Percentiles rank a stretch among this genome's conserved stretches.
These are phyloP conservation scores for Beta vulgaris DNA, from an alignment of 148 eudicot genomes.

Conservation along the genomic window DNA sequence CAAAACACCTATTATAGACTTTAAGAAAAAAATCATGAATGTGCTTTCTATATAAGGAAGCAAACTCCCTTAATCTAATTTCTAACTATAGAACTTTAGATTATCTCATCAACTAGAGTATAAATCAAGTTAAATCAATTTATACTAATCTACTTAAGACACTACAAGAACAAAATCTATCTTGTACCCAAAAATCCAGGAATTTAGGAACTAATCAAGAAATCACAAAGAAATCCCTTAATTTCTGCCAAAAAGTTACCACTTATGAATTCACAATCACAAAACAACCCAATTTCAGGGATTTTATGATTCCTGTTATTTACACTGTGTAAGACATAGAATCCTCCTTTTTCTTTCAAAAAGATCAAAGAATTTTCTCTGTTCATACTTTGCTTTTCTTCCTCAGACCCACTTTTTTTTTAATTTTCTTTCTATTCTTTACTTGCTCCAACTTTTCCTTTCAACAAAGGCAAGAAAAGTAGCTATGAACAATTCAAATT, in stretches of 20 bases:
- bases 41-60: background rate
- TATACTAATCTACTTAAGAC: background rate
- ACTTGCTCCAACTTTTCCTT: slow-evolving; percentile 22
- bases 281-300: no score
- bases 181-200: slow-evolving; percentile 14
- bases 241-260: slow-evolving; percentile 15
- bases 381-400: slow-evolving; percentile 9
- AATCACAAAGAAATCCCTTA: slow-evolving; percentile 3
- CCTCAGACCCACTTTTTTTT: background rate
- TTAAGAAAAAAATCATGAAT: no score
- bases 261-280: background rate
- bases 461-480: slow-evolving; percentile 26
- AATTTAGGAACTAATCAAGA: slow-evolving; percentile 8
- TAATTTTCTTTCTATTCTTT: background rate
- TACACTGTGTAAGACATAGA: background rate
- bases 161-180: background rate
- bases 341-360: background rate
- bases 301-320: background rate
- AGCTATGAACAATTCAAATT: slow-evolving; percentile 14
- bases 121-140: background rate
- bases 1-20: no score
- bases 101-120: background rate
- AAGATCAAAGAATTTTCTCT: background rate
- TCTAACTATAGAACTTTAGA: no score
- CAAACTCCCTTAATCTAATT: background rate